Conservation (phyloP, 768 basidiomycete genomes). For the Podaxis mareebaensis region DNA sequence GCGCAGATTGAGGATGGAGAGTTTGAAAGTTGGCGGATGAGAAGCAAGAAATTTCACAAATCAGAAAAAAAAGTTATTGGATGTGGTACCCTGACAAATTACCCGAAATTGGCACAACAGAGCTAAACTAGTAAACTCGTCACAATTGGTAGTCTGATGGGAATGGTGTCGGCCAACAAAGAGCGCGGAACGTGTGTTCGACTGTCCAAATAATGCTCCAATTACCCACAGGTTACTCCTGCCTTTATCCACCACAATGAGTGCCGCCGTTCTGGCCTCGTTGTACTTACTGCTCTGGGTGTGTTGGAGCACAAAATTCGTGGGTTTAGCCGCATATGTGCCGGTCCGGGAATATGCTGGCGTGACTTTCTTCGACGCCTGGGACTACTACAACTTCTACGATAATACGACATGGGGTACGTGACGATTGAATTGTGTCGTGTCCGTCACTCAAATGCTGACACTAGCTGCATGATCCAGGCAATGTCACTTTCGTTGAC, state of each 20-base stretch:
- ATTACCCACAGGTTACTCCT: conserved; percentile 1
- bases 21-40: background rate
- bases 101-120: background rate
- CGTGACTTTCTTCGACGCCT: conserved; percentile 19
- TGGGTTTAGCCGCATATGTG: conserved; percentile 11
- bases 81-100: background rate
- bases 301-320: background rate
- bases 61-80: background rate
- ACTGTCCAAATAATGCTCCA: conserved; percentile 2
- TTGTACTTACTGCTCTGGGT: background rate
- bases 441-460: conserved; percentile 1
- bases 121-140: background rate
- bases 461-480: conserved; percentile 31
- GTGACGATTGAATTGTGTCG: background rate
- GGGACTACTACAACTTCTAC: conserved; percentile 17
- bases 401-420: conserved; percentile 23
- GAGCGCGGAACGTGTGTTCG: background rate
- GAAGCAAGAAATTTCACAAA: background rate
- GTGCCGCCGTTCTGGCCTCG: background rate
- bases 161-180: background rate
- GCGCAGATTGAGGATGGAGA: background rate
- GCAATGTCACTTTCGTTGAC: conserved; percentile 64
- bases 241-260: background rate
- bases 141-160: background rate
- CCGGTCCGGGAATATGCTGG: conserved; percentile 19